Evolutionary conservation across 257 asterid species (phyloP).

Genomic region (Cruciata laevipes): DNA sequence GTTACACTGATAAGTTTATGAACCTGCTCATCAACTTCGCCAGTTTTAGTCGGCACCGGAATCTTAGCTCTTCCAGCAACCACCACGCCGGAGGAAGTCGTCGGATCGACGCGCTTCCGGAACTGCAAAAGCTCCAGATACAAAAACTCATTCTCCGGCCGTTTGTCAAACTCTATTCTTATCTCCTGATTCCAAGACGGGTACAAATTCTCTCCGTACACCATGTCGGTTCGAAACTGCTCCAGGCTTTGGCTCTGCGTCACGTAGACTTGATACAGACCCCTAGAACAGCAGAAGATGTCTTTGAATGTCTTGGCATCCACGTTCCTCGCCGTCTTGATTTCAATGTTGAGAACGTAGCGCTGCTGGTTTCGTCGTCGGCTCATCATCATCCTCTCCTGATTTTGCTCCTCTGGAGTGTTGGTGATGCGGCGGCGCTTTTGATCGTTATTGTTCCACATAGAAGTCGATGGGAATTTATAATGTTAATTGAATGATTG

Average conservation of each 20-base stretch:
- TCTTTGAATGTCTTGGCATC: neutral
- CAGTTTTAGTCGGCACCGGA: conserved; percentile 1
- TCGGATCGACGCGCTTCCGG: neutral
- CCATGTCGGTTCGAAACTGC: neutral
- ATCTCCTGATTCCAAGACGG: neutral
- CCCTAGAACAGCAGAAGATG: neutral
- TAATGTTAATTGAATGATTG: no score
- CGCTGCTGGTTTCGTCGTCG: neutral
- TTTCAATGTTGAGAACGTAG: neutral
- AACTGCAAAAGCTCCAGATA: conserved; percentile 3
- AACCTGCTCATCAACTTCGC: neutral
- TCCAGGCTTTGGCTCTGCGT: neutral
- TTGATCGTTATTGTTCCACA: no score
- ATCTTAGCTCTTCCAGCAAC: conserved; percentile 11
- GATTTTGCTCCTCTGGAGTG: neutral
- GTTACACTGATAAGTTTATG: neutral
- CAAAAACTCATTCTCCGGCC: neutral
- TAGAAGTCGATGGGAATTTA: no score
- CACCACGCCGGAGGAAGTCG: neutral
- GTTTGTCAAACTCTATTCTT: neutral
- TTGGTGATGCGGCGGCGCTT: neutral
- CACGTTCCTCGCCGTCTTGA: neutral
- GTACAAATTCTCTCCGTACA: neutral
- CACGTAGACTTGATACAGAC: neutral
- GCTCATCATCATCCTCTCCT: neutral